phyloP scores from a whole-genome alignment of 805 yeast species.

The Candida boleticola region DNA sequence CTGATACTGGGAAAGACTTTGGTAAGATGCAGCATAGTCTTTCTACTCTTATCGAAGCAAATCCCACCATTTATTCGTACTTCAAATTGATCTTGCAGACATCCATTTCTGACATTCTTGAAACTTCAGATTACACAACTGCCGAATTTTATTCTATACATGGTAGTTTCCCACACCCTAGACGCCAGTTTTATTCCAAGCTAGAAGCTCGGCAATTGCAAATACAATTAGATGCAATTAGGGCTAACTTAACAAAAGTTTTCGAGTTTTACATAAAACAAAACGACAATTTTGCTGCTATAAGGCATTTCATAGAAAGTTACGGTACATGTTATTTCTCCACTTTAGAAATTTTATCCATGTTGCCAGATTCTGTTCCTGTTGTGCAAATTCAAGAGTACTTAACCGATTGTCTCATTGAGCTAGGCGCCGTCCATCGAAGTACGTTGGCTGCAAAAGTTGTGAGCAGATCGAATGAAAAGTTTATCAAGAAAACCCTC shows the following conservation, averaged over 20 bases:
- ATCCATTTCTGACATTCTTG: constrained; percentile 12
- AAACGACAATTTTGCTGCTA: constrained; percentile 13
- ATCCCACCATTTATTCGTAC: background rate
- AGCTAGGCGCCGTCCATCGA: constrained; percentile 17
- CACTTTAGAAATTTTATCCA: constrained; percentile 23
- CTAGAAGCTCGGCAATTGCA: too few species aligned
- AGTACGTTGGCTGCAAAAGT: constrained; percentile 22
- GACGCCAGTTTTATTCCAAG: constrained; percentile 13
- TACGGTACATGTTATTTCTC: constrained; percentile 21
- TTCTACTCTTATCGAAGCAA: background rate
- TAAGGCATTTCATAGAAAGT: constrained; percentile 26
- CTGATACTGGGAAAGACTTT: background rate
- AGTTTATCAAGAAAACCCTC: constrained; percentile 17
- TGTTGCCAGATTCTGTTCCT: constrained; percentile 32
- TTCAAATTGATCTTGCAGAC: background rate
- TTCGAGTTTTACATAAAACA: constrained; percentile 15
- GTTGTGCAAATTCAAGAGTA: constrained; percentile 27
- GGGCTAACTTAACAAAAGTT: constrained; percentile 13
- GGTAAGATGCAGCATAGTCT: background rate
- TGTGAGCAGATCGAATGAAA: constrained; percentile 28
- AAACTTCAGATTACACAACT: constrained; percentile 27
- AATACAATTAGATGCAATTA: constrained; percentile 2
- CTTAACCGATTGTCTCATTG: constrained; percentile 18
- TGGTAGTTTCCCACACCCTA: constrained; percentile 21
- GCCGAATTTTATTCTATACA: constrained; percentile 32